Conservation (phyloP, 2,329 filamentous ascomycete species). For the Colletotrichum nymphaeae region DNA sequence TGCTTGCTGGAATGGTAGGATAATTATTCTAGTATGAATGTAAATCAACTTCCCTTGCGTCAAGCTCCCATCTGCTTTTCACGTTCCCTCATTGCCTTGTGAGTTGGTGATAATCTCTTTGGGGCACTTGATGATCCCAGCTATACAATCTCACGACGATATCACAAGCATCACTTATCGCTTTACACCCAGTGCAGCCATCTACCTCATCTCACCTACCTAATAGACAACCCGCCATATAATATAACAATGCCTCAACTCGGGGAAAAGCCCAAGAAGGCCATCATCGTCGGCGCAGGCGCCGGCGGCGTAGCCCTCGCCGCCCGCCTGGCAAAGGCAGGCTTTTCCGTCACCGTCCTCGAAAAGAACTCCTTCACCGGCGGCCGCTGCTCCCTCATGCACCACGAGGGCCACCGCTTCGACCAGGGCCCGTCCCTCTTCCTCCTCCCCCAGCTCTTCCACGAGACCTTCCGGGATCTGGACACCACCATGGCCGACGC, state of each 20-base stretch:
- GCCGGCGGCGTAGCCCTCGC: slow-evolving; percentile 78
- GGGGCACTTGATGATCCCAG: background rate
- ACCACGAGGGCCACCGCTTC: slow-evolving; percentile 73
- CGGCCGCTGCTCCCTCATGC: slow-evolving; percentile 76
- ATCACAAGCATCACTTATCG: background rate
- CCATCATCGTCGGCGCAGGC: slow-evolving; percentile 61
- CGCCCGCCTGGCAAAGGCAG: slow-evolving; percentile 76
- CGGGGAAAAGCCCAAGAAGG: slow-evolving; percentile 44
- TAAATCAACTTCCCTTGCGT: slow-evolving; percentile 9
- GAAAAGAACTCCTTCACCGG: slow-evolving; percentile 82
- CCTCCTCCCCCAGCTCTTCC: slow-evolving; percentile 77
- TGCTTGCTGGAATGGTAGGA: slow-evolving; percentile 14
- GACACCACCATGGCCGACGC: slow-evolving; percentile 73
- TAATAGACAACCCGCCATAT: accelerated
- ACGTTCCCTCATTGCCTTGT: background rate
- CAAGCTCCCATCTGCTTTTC: background rate
- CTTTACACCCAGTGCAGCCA: no score
- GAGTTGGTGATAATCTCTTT: slow-evolving; percentile 1
- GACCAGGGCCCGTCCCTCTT: slow-evolving; percentile 82
- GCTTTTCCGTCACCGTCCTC: slow-evolving; percentile 79
- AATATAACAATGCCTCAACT: slow-evolving; percentile 20
- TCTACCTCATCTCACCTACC: background rate
- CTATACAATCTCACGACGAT: background rate
- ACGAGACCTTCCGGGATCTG: slow-evolving; percentile 75
- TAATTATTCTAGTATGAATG: slow-evolving; percentile 25